Conservation (phyloP, 2,329 filamentous ascomycete genomes). For the Paradendryphiella salina region DNA sequence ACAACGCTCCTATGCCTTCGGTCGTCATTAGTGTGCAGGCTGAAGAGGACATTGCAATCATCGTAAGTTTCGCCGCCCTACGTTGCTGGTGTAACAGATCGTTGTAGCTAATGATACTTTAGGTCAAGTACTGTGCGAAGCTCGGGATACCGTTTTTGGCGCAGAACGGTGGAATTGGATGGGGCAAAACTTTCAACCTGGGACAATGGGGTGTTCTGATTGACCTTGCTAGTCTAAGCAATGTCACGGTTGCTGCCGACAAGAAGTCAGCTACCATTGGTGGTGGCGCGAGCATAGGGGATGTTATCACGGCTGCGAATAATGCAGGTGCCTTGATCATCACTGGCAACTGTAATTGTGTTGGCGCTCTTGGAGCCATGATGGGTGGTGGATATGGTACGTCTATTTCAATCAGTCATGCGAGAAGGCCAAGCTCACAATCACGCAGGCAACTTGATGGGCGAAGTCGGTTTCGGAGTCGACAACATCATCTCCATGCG, state of each 20-base stretch:
- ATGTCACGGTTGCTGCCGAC: slow-evolving; percentile 28
- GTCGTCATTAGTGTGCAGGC: slow-evolving; percentile 26
- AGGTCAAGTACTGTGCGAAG: slow-evolving; percentile 32
- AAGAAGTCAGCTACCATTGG: slow-evolving; percentile 33
- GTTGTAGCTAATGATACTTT: not conserved
- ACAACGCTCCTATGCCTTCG: slow-evolving; percentile 20
- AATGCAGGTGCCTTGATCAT: slow-evolving; percentile 38
- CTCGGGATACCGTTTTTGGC: slow-evolving; percentile 29
- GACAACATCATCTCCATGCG: slow-evolving; percentile 51
- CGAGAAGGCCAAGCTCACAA: not conserved
- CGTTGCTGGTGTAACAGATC: not conserved
- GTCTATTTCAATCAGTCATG: not conserved
- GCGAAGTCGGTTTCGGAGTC: slow-evolving; percentile 57
- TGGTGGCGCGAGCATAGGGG: slow-evolving; percentile 45
- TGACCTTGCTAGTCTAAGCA: slow-evolving; percentile 33
- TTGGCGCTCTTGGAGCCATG: slow-evolving; percentile 35
- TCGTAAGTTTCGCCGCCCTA: slow-evolving; percentile 15
- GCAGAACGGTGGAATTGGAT: slow-evolving; percentile 37
- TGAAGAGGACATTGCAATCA: slow-evolving; percentile 27
- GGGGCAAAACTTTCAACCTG: slow-evolving; percentile 32
- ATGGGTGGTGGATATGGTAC: slow-evolving; percentile 58
- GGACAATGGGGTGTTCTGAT: slow-evolving; percentile 34
- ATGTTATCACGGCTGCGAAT: slow-evolving; percentile 44
- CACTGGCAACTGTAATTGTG: slow-evolving; percentile 42
- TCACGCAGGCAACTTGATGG: slow-evolving; percentile 53